A percentile compares a stretch with the other conserved stretches of the same genome.
Conservation (phyloP, 176 grass and related monocot species). For the Aegilops longissima region DNA sequence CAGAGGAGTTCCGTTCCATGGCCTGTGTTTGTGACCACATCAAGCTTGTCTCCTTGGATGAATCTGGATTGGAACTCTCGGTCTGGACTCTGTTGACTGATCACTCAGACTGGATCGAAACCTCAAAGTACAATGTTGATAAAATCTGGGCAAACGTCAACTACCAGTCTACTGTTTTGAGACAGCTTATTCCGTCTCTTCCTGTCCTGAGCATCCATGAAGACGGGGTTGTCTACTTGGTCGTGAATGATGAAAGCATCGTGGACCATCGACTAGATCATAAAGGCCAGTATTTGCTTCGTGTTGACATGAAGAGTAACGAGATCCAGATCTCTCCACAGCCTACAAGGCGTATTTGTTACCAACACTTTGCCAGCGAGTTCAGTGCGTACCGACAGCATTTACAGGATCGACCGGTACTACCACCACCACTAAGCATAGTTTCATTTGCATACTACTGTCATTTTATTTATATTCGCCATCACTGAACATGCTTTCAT, state of each 20-base stretch:
- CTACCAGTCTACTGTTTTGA: too few species aligned
- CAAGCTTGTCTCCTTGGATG: background rate
- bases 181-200: background rate
- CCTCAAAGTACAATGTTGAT: background rate
- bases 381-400: background rate
- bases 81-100: conserved; percentile 8
- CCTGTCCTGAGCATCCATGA: background rate
- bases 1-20: background rate
- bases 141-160: background rate
- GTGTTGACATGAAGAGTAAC: background rate
- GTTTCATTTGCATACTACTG: too few species aligned
- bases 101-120: background rate
- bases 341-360: background rate
- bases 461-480: background rate
- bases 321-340: background rate
- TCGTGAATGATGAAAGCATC: background rate
- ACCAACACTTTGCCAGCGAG: background rate
- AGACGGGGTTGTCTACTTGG: background rate
- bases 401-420: too few species aligned
- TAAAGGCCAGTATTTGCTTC: background rate
- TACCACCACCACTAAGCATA: too few species aligned
- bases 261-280: background rate
- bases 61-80: background rate
- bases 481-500: background rate
- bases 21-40: background rate